Percentiles rank a stretch among this genome's conserved stretches.
Conservation (phyloP, 2,329 filamentous ascomycete species). For the Pezicula carpinea region DNA sequence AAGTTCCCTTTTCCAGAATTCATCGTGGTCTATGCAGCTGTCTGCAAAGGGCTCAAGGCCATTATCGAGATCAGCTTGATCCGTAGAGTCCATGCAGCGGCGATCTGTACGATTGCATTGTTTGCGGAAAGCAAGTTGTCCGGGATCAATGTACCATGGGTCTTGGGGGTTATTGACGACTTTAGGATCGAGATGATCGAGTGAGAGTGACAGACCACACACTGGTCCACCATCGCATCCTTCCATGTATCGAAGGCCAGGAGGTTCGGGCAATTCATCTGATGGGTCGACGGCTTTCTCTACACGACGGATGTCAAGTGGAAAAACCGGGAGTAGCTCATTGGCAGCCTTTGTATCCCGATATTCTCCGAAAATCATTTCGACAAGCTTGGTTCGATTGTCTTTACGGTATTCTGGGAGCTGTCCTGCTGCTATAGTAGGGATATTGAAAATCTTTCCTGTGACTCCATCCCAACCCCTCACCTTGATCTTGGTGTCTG, state of each 20-base stretch:
- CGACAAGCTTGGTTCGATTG: conserved; percentile 1
- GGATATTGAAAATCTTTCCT: conserved; percentile 25
- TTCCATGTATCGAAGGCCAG: too few species aligned
- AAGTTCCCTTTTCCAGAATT: conserved; percentile 20
- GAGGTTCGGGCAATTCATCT: too few species aligned
- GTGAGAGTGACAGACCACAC: too few species aligned
- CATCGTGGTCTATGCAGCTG: conserved; percentile 6
- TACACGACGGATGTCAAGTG: conserved; percentile 24
- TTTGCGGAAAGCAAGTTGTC: background rate
- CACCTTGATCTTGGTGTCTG: conserved; percentile 6
- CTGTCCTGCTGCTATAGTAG: conserved; percentile 11
- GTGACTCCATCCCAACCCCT: conserved; percentile 25
- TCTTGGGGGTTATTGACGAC: background rate
- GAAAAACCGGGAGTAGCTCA: conserved; percentile 12
- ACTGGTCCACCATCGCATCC: too few species aligned
- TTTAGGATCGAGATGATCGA: too few species aligned
- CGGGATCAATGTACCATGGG: background rate
- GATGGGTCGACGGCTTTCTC: background rate
- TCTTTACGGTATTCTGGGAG: background rate
- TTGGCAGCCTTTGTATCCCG: background rate
- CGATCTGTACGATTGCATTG: background rate
- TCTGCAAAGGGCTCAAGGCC: background rate
- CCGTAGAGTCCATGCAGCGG: conserved; percentile 1
- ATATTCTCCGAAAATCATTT: conserved; percentile 6
- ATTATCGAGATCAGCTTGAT: background rate